Conservation (phyloP, 2,329 filamentous ascomycete genomes). For the Hymenoscyphus occultus region DNA sequence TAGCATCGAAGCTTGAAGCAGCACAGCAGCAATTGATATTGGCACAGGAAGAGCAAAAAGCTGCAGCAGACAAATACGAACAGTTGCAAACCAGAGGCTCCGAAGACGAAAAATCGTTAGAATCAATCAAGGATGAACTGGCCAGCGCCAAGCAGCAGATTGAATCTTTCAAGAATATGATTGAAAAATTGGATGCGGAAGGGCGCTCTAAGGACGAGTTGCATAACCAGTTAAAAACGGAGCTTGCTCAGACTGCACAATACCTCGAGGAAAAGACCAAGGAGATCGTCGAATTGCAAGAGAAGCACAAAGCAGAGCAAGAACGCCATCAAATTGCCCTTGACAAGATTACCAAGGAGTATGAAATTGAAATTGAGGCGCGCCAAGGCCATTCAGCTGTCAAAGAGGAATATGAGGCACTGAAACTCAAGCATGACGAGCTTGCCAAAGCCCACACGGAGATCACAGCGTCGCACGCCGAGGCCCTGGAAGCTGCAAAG, state of each 20-base stretch:
- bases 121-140: conserved; percentile 36
- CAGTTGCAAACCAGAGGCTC: conserved; percentile 45
- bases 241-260: conserved; percentile 31
- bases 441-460: conserved; percentile 21
- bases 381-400: conserved; percentile 61
- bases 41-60: conserved; percentile 38
- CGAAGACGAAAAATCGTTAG: conserved; percentile 44
- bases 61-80: conserved; percentile 28
- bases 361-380: conserved; percentile 63
- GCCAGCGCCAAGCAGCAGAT: conserved; percentile 44
- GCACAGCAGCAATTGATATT: conserved; percentile 40
- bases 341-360: conserved; percentile 57
- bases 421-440: conserved; percentile 54
- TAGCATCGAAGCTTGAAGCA: conserved; percentile 48
- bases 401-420: conserved; percentile 60
- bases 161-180: conserved; percentile 47
- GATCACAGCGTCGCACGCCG: conserved; percentile 11
- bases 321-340: conserved; percentile 56
- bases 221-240: conserved; percentile 30
- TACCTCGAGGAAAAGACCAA: conserved; percentile 34
- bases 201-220: conserved; percentile 33
- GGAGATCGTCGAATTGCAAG: conserved; percentile 47
- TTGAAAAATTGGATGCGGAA: conserved; percentile 47
- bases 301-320: conserved; percentile 52
- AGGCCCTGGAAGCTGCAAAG: conserved; percentile 24